These are phyloP conservation scores for Erysiphe neolycopersici DNA, from an alignment of 2,329 filamentous ascomycete species.

Conservation along the genomic window DNA sequence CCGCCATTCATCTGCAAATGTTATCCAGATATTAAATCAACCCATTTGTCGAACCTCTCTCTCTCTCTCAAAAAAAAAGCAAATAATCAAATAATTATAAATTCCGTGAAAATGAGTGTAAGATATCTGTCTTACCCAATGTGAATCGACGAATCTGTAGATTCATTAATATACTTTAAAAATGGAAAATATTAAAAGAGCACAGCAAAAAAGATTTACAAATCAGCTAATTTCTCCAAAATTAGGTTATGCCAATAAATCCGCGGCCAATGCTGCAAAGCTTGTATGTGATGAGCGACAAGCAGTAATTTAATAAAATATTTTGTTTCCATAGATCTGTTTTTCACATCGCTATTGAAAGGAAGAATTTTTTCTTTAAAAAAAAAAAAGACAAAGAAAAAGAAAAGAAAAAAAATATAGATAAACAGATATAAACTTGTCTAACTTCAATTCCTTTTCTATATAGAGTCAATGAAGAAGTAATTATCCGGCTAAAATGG, in stretches of 20 bases:
- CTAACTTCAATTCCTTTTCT: no score
- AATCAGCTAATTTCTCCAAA: background rate
- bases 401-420: no score
- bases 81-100: no score
- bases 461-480: conserved; percentile 47
- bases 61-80: no score
- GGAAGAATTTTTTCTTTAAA: no score
- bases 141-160: background rate
- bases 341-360: background rate
- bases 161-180: no score
- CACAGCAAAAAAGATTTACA: no score
- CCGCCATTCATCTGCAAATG: no score
- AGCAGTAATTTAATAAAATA: background rate
- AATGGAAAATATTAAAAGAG: no score
- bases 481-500: conserved; percentile 91
- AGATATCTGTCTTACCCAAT: background rate
- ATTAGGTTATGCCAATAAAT: conserved; percentile 72
- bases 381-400: conserved; percentile 12
- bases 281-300: conserved; percentile 30
- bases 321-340: background rate
- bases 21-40: no score
- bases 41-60: no score
- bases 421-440: no score
- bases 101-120: background rate
- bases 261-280: conserved; percentile 88